phyloP scores from a whole-genome alignment of 306 rosid genomes.

The Inga laurina region DNA sequence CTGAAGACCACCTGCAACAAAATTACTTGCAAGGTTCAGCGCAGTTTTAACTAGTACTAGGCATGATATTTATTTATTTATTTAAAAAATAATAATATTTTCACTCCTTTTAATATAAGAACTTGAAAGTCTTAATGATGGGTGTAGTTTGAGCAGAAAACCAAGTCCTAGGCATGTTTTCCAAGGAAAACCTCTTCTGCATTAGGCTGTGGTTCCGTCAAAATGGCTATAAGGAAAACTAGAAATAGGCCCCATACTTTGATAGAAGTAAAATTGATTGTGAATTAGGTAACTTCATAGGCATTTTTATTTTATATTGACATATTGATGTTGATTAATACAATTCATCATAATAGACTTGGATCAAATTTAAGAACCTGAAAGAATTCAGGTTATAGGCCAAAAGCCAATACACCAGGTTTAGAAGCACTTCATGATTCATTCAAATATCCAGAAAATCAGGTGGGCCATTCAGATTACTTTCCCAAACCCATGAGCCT shows the following conservation, averaged over 20 bases:
- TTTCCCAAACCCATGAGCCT: constrained; percentile 16
- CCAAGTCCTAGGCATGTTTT: not conserved
- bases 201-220: constrained; percentile 9
- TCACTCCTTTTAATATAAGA: not conserved
- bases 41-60: constrained; percentile 17
- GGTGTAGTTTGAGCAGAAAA: not conserved
- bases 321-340: not conserved
- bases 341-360: not conserved
- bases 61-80: constrained; percentile 1
- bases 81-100: not conserved
- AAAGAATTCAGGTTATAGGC: not conserved
- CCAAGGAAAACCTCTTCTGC: not conserved
- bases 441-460: not conserved
- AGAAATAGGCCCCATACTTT: not conserved
- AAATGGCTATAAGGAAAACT: constrained; percentile 1
- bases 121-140: not conserved
- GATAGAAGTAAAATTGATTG: not conserved
- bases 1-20: constrained; percentile 76
- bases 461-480: constrained; percentile 9
- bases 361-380: not conserved
- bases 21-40: constrained; percentile 36
- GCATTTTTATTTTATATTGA: not conserved
- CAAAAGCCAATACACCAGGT: not conserved
- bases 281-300: not conserved
- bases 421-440: not conserved